Evolutionary conservation across 2,329 filamentous ascomycete species (phyloP), one percentile per base, ranked within the genome.

Genomic region (Fusarium sp.): DNA sequence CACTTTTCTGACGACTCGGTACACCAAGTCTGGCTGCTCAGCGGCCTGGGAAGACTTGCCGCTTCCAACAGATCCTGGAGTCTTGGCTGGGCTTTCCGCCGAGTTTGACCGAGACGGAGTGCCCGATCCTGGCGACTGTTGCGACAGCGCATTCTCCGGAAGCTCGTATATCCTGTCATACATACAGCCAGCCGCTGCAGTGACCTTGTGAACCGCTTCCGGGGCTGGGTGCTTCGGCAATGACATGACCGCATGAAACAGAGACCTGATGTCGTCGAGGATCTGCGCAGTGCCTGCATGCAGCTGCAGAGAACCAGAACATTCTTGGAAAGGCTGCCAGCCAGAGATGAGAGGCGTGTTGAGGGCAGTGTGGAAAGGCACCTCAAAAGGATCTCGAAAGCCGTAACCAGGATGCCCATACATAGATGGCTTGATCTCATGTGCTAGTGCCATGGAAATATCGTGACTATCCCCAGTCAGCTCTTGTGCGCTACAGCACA

Each of bases 241-340:
- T 1, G 73, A 68, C 6, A 81, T 59, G 0, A 83, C 76, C 3
- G 76, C 69, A 9, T 73, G 68, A n/a, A 83, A 72, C 2, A 85
- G 71, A 19, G 78, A 77, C 5, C 82, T 77, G 70, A 83, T 78
- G 44, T 82, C 78, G 49, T 85, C 82, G 3, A 85, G 76, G 47
- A 85, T 80, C 13, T 77, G 73, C 5, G 81, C 80, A 1, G 80
- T 80, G 46, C 73, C 72, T 1, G 74, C 71, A 46, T 82, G 79
- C n/a, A 84, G 70, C n/a, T 73, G 71, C 3, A 82, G 69, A 0
- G 75, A 72, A 10, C 76, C 74, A 23, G 73, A 73, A 17, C 75
- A 80, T 29, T 74, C 75, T 6, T 73, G 66, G 64, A 84, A 84
- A 0, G 75, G 71, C 2, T 75, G 75, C 57, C 78, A 75, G 5